Percentiles rank a stretch among this genome's conserved stretches.
Evolutionary conservation across 768 basidiomycete genomes (phyloP).

Genomic region (Rhodotorula diobovata): DNA sequence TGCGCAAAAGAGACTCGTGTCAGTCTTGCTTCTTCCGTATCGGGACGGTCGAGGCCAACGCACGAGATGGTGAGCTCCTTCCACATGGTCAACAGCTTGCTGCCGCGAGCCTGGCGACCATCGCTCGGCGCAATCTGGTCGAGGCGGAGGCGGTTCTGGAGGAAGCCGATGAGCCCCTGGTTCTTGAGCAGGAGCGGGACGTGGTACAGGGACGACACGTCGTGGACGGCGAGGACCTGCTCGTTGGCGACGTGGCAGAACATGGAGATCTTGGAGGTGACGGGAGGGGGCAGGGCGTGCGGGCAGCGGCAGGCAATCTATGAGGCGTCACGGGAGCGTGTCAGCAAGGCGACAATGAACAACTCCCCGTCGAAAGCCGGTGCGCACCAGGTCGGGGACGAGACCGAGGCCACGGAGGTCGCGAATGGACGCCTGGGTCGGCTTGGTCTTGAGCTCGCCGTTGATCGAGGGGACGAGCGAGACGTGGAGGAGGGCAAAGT

Average conservation of each 20-base stretch:
- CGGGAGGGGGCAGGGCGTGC: slow-evolving; percentile 71
- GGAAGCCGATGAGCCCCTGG: slow-evolving; percentile 83
- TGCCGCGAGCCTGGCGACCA: slow-evolving; percentile 61
- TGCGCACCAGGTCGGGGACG: slow-evolving; percentile 66
- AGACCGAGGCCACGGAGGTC: slow-evolving; percentile 87
- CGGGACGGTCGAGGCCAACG: slow-evolving; percentile 40
- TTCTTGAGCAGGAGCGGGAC: slow-evolving; percentile 86
- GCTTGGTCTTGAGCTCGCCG: slow-evolving; percentile 98
- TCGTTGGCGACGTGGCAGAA: slow-evolving; percentile 91
- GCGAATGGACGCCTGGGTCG: slow-evolving; percentile 93
- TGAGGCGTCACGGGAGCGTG: slow-evolving; percentile 48
- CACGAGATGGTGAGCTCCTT: slow-evolving; percentile 70
- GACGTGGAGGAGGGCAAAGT: slow-evolving; percentile 94
- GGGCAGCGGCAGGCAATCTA: slow-evolving; percentile 83
- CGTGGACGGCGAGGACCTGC: slow-evolving; percentile 86
- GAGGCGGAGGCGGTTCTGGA: slow-evolving; percentile 76
- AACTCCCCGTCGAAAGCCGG: too few relatives aligned
- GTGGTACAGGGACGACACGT: slow-evolving; percentile 94
- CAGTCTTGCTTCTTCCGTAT: not conserved
- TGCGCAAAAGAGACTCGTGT: not conserved
- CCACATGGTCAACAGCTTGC: slow-evolving; percentile 69
- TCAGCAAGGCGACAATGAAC: not conserved
- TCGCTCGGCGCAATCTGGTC: slow-evolving; percentile 55
- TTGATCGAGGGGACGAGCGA: slow-evolving; percentile 98
- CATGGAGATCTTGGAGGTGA: slow-evolving; percentile 96